Conservation (phyloP, 805 yeast genomes). For the Candida arabinofermentans region DNA sequence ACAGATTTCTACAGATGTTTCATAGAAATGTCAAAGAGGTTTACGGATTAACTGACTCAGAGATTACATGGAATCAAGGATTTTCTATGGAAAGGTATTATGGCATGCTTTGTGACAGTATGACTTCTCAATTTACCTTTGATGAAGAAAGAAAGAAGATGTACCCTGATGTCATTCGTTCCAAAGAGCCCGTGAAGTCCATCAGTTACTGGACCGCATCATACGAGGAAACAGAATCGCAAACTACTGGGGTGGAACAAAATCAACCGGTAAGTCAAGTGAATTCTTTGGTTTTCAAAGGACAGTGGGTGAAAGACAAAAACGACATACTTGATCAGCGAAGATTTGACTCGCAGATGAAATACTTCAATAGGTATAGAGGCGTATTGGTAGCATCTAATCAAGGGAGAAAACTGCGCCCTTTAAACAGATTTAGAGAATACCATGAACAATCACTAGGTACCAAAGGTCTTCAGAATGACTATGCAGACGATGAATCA, state of each 20-base stretch:
- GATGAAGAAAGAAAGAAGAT: conserved; percentile 3
- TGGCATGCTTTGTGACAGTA: conserved; percentile 2
- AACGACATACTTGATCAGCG: background rate
- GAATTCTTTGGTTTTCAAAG: background rate
- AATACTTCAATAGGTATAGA: background rate
- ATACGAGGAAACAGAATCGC: background rate
- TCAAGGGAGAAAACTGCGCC: background rate
- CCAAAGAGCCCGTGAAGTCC: background rate
- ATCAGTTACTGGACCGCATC: background rate
- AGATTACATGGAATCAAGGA: conserved; percentile 10
- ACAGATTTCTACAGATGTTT: conserved; percentile 10
- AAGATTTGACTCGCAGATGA: background rate
- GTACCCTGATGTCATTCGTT: background rate
- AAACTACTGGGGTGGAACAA: too few relatives aligned
- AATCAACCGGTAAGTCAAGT: too few relatives aligned
- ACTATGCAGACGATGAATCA: background rate
- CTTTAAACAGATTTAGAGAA: background rate
- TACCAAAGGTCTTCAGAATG: background rate
- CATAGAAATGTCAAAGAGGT: conserved; percentile 7
- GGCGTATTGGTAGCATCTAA: background rate
- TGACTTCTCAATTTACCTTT: conserved; percentile 1
- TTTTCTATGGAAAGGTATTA: conserved; percentile 13
- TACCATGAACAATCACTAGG: background rate
- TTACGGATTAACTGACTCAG: conserved; percentile 15
- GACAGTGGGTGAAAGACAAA: background rate